Percentiles rank a stretch among this genome's conserved stretches.
phyloP scores from a whole-genome alignment of 2,329 filamentous ascomycete genomes.

The Colletotrichum liaoningense region DNA sequence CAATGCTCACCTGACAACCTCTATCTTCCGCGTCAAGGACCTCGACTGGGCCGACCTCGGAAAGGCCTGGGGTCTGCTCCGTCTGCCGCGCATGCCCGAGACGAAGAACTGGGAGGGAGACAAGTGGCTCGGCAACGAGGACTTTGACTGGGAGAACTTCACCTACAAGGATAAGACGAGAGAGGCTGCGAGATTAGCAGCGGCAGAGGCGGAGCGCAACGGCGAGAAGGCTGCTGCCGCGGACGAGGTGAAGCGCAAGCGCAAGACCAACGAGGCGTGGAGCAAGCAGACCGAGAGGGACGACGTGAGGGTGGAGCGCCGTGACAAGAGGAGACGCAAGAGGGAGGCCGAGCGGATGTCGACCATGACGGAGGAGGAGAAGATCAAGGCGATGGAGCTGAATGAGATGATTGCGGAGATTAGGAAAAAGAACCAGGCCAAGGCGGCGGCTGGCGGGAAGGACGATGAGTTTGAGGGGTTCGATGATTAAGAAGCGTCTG shows the following conservation, averaged over 20 bases:
- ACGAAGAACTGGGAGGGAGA: conserved; percentile 79
- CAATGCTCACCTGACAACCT: conserved; percentile 88
- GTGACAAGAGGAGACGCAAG: conserved; percentile 73
- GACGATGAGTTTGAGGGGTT: conserved; percentile 71
- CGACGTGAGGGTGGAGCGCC: conserved; percentile 69
- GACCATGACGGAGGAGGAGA: conserved; percentile 78
- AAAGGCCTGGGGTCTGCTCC: conserved; percentile 85
- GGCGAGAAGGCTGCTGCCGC: conserved; percentile 44
- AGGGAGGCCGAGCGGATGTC: conserved; percentile 72
- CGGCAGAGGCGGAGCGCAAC: conserved; percentile 62
- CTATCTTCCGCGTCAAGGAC: conserved; percentile 87
- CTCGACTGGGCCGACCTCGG: conserved; percentile 88
- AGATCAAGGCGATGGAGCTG: conserved; percentile 70
- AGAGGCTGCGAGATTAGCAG: conserved; percentile 72
- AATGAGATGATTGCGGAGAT: conserved; percentile 73
- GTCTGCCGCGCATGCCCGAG: conserved; percentile 95
- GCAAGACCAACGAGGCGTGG: conserved; percentile 76
- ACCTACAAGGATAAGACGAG: conserved; percentile 78
- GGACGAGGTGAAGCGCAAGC: conserved; percentile 63
- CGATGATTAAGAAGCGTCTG: conserved; percentile 43
- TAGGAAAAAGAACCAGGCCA: conserved; percentile 65
- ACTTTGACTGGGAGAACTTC: conserved; percentile 75
- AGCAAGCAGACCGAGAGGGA: conserved; percentile 77
- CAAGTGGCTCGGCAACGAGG: conserved; percentile 66
- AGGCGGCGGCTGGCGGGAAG: conserved; percentile 44